Evolutionary conservation across 352 stramenopile species (phyloP).

Genomic region (Thalassiosira livingstoniorum): DNA sequence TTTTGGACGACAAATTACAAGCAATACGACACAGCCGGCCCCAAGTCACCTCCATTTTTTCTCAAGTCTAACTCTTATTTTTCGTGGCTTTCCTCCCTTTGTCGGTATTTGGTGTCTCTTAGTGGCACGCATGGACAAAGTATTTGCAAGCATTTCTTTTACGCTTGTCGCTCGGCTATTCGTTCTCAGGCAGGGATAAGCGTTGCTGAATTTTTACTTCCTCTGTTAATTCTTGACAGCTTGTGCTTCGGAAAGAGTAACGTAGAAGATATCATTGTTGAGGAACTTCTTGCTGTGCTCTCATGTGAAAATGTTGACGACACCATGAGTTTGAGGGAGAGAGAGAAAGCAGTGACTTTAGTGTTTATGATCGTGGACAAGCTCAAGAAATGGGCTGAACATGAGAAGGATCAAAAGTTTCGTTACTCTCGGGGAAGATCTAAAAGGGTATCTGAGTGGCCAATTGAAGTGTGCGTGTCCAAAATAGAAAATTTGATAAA

Average conservation of each 20-base stretch:
- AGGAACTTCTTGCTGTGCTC: constrained; percentile 76
- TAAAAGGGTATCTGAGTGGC: constrained; percentile 66
- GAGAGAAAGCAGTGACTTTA: constrained; percentile 73
- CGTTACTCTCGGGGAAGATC: constrained; percentile 43
- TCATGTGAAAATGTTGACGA: constrained; percentile 48
- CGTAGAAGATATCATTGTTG: constrained; percentile 75
- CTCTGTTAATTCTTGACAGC: constrained; percentile 83
- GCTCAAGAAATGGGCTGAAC: constrained; percentile 75
- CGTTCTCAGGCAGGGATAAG: constrained; percentile 70
- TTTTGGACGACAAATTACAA: constrained; percentile 84
- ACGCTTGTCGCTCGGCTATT: constrained; percentile 80
- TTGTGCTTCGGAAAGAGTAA: constrained; percentile 78
- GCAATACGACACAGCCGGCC: constrained; percentile 62
- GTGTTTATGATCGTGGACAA: constrained; percentile 81
- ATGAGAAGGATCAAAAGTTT: constrained; percentile 69
- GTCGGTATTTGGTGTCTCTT: constrained; percentile 73
- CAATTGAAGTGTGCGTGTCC: constrained; percentile 60
- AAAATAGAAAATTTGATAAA: constrained; percentile 78
- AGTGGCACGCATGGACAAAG: constrained; percentile 67
- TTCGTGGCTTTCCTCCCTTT: constrained; percentile 79
- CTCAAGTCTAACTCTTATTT: constrained; percentile 72
- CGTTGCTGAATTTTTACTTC: constrained; percentile 84
- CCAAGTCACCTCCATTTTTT: constrained; percentile 81
- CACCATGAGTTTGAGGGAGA: constrained; percentile 65
- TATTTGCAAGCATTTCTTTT: constrained; percentile 80